Evolutionary conservation across 169 alveolate species (phyloP), one percentile per base, ranked within the genome.

Genomic region (Babesia sp.): DNA sequence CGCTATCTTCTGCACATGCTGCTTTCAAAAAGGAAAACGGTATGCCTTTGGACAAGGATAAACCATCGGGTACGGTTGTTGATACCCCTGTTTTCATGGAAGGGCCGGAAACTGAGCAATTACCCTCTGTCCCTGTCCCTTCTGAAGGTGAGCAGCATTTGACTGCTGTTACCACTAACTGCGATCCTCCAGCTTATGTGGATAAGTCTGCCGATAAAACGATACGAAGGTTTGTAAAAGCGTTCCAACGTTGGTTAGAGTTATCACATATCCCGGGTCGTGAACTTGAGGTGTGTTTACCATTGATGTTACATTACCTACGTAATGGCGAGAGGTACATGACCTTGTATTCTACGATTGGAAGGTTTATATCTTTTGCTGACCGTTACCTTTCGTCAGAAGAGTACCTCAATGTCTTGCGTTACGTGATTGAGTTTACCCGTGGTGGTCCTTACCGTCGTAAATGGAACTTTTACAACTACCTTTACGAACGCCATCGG

Each of bases 381-480:
- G 48, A 29, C 14, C 7, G 33, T 1, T 26, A 24, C 22, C 39
- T 64, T 16, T 33, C 59, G 16, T 12, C 54, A 11, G 36, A 5
- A 33, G 74, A 64, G 46, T 26, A 22, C 16, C 11, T 26, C 28
- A 50, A 45, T 33, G 20, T 64, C 16, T 50, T 64, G 16, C 26
- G 74, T 1, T 64, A 64, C 61, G n/a, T 45, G 50, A 45, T 64
- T 8, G 74, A 64, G 24, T 46, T 64, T 2, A 46, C 63, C 4
- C 45, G 61, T 8, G 64, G 26, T 37, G 53, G 39, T 9, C 74
- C 59, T n/a, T 64, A 1, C 20, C 11, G 11, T 33, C 59, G 74
- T 20, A 64, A 64, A 51, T 64, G 59, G 74, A 45, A 26, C 53
- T 64, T 33, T 24, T 64, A 64, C 61, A 64, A 64, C 55, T 64